Base-by-base conservation (phyloP, 768 basidiomycete genomes). In the Amanita brunnescens region DNA sequence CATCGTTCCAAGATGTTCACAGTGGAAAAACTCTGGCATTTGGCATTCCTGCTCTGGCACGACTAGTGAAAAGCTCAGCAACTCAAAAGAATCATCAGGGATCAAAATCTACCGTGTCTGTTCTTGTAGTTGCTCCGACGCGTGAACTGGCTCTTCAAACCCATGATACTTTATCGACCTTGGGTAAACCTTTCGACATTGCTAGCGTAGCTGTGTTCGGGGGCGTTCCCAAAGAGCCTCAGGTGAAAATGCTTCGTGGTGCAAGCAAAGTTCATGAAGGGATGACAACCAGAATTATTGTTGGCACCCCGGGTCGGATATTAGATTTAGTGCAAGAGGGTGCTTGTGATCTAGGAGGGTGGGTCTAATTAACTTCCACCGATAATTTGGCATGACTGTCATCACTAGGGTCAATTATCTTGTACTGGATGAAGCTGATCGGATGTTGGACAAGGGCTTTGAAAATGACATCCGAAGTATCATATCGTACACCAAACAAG, bases 1-100 rank as follows among this genome's bases (percentile, higher is more conserved):
- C 16, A 47, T 12, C 12, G 14, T 49, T 12, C 30, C 30, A 50
- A 42, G 23, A 47, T 34, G 45, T 48, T 47, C 54, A 50, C 56
- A 91, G 90, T 61, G 96, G 96, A 12, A 99, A 99, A 71, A 99
- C 96, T 0, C 77, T 97, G 13, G 90, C 92, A 1, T 99, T 99
- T 62, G 94, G 92, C 35, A 81, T 98, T 37, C 96, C 96, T 9
- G 93, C 91, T 2, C 73, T 95, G 37, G 72, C 81, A 7, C 79
- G 76, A 39, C 74, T 95, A 33, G 70, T 84, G 50, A 67, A 74
- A 30, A 59, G 62, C 24, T 58, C 68, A 33, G 52, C 61, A 12
- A 62, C 63, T 49, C 40, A 58, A 7, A 59, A 67, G 41, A 67
- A n/a, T n/a, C n/a, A n/a, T n/a, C n/a, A 67, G 55, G 61, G 55